Evolutionary conservation across 192 early-diverging fungal species (phyloP), one percentile per base, ranked within the genome.

Genomic region (Irineochytrium annulatum): DNA sequence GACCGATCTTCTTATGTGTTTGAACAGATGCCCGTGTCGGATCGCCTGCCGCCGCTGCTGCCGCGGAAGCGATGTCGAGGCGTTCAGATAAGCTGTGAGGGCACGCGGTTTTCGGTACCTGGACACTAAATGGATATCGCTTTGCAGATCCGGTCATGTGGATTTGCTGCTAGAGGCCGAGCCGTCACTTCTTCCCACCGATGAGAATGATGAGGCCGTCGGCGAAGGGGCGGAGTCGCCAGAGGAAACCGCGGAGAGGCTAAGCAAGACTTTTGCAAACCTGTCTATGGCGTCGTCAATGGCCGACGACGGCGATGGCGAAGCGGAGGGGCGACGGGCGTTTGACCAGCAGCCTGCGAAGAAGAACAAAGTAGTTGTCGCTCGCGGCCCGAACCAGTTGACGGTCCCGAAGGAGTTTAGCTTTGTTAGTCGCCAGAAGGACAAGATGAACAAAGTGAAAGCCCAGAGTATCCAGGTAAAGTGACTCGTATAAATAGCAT

Each of bases 391-490:
- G 33, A n/a, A n/a, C n/a, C n/a, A n/a, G 19, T 54, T 69, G 1
- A 77, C 75, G 11, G 53, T 77, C 22, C 71, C 75, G 20, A 65
- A 67, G 41, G 75, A 77, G 41, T 77, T 77, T 43, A 70, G 31
- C 24, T 73, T 77, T 63, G 54, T 37, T 17, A 60, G 37, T 11
- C 48, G 59, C 48, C n/a, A 39, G 24, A 62, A 62, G 46, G 20
- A 68, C 17, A 51, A 19, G 20, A 19, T 33, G 11, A 52, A 26
- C 5, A 43, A 3, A 3, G 43, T 20, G 16, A 60, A 41, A 35
- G 20, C 45, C 13, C 43, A 33, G 4, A 61, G 52, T 3, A 61
- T 71, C 24, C 20, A 67, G 62, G 68, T 68, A 49, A 22, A 6
- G n/a, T n/a, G n/a, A n/a, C 16, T 54, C 19, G 52, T 5, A 33